Percentiles rank a stretch among this genome's conserved stretches.
These are phyloP conservation scores for Daldinia vernicosa DNA, from an alignment of 495 filamentous ascomycete genomes.

Conservation along the genomic window DNA sequence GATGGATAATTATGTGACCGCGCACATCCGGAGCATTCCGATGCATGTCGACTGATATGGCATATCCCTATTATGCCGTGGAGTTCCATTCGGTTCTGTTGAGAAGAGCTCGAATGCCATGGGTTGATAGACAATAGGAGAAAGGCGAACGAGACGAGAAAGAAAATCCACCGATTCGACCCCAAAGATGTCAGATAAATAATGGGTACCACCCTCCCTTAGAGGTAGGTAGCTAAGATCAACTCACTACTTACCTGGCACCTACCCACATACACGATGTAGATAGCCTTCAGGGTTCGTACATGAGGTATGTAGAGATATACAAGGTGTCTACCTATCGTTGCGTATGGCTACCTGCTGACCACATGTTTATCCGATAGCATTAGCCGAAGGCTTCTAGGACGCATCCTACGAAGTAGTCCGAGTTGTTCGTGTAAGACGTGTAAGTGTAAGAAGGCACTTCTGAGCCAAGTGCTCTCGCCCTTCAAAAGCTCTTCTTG, in stretches of 20 bases:
- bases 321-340: not conserved
- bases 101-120: not conserved
- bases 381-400: conserved; percentile 6
- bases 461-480: conserved; percentile 1
- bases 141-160: not conserved
- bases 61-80: not conserved
- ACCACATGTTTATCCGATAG: not conserved
- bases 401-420: not conserved
- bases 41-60: conserved; percentile 31
- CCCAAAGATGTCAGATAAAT: not conserved
- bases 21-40: conserved; percentile 31
- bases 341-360: not conserved
- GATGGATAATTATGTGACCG: conserved; percentile 10
- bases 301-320: not conserved
- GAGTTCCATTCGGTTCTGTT: conserved; percentile 6
- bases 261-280: not conserved
- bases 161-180: not conserved
- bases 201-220: not conserved
- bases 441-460: not conserved
- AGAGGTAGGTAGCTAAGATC: conserved; percentile 9
- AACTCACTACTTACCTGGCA: not conserved
- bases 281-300: not conserved
- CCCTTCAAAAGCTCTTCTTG: not conserved
- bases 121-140: not conserved
- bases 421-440: not conserved